These are phyloP conservation scores for Phalaenopsis equestris DNA, from an alignment of 106 monocot genomes.

Conservation along the genomic window DNA sequence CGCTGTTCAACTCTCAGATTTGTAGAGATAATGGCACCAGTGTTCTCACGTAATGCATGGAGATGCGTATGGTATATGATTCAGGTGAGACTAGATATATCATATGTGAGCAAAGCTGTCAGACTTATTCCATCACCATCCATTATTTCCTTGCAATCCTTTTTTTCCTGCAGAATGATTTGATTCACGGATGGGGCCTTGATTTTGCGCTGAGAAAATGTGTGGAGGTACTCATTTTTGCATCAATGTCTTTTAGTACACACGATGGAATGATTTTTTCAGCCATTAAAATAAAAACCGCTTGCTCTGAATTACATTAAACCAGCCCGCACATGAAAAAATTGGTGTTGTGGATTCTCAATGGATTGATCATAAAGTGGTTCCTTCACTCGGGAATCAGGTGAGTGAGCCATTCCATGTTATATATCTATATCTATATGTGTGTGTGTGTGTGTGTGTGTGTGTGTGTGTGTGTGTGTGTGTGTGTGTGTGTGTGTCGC, in stretches of 20 bases:
- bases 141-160: not conserved
- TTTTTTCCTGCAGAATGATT: conserved; percentile 39
- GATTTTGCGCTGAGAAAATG: conserved; percentile 57
- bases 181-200: conserved; percentile 70
- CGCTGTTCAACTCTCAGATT: conserved; percentile 22
- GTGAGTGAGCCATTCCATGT: conserved; percentile 9
- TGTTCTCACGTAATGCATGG: conserved; percentile 57
- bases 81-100: conserved; percentile 27
- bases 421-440: too few relatives aligned
- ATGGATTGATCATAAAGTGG: conserved; percentile 57
- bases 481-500: too few relatives aligned
- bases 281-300: not conserved
- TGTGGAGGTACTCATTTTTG: conserved; percentile 30
- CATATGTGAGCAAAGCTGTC: not conserved
- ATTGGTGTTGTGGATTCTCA: conserved; percentile 68
- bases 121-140: not conserved
- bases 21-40: conserved; percentile 65
- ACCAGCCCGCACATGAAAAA: conserved; percentile 59
- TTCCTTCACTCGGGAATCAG: conserved; percentile 68
- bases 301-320: not conserved
- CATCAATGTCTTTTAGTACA: not conserved
- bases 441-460: not conserved
- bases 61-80: conserved; percentile 66
- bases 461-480: too few relatives aligned
- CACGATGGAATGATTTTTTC: not conserved